Conservation (phyloP, 495 filamentous ascomycete species). For the Jackrogersella minutella region DNA sequence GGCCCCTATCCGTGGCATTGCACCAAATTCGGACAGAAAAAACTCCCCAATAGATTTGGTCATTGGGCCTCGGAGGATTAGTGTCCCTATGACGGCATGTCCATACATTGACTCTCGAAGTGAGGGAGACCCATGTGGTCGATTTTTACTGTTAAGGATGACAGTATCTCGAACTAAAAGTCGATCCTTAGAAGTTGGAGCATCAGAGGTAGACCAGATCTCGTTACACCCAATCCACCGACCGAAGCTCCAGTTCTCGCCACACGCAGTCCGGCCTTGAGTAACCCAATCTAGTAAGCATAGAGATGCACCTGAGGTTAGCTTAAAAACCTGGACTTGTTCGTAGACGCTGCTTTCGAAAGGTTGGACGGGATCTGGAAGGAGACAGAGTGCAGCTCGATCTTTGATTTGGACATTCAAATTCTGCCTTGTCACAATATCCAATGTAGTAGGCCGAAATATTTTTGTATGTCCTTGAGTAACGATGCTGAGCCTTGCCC, state of each 20-base stretch:
- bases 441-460: constrained; percentile 73
- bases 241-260: constrained; percentile 87
- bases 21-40: constrained; percentile 77
- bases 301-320: constrained; percentile 67
- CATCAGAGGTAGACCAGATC: constrained; percentile 65
- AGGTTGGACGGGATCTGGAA: constrained; percentile 95
- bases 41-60: constrained; percentile 70
- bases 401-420: constrained; percentile 68
- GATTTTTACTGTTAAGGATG: constrained; percentile 67
- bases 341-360: constrained; percentile 81
- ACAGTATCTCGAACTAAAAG: constrained; percentile 85
- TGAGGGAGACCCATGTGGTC: constrained; percentile 33
- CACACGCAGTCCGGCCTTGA: constrained; percentile 82
- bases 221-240: constrained; percentile 86
- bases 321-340: constrained; percentile 78
- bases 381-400: constrained; percentile 77
- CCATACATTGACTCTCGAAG: constrained; percentile 68
- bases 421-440: constrained; percentile 71
- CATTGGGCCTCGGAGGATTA: constrained; percentile 80
- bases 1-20: constrained; percentile 83
- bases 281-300: constrained; percentile 94
- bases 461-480: constrained; percentile 97
- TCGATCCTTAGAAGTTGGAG: constrained; percentile 50
- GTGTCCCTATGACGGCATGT: constrained; percentile 77
- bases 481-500: constrained; percentile 78